Evolutionary conservation across 345 rosid genomes (phyloP).

Genomic region (Raphanus sativus): DNA sequence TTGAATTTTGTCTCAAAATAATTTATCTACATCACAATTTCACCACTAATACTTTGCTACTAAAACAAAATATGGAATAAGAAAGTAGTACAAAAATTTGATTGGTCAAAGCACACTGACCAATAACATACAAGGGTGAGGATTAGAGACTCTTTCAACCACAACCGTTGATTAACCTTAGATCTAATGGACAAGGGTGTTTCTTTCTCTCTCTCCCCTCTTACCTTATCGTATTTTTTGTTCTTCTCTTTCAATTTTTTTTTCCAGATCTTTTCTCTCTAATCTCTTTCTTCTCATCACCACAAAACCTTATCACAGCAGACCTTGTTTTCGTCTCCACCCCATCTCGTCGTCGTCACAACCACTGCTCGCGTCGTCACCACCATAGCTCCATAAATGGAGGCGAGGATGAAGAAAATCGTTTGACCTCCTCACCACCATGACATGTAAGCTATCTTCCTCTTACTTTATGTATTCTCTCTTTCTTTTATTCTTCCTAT

Average conservation of each 20-base stretch:
- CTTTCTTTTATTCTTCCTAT: too few relatives aligned
- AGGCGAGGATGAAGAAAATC: not conserved
- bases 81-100: not conserved
- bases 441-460: too few relatives aligned
- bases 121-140: not conserved
- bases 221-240: too few relatives aligned
- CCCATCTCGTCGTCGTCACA: not conserved
- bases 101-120: not conserved
- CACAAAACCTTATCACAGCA: too few relatives aligned
- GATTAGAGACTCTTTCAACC: not conserved
- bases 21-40: not conserved
- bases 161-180: not conserved
- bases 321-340: not conserved
- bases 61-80: not conserved
- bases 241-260: too few relatives aligned
- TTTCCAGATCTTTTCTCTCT: not conserved
- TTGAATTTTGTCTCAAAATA: not conserved
- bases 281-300: too few relatives aligned
- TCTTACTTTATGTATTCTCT: too few relatives aligned
- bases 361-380: not conserved
- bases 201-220: not conserved
- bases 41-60: not conserved
- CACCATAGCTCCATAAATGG: not conserved
- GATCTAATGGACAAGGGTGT: not conserved
- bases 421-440: too few relatives aligned